These are phyloP conservation scores for Uronychia binucleata DNA, from an alignment of 73 alveolate genomes.

Conservation along the genomic window DNA sequence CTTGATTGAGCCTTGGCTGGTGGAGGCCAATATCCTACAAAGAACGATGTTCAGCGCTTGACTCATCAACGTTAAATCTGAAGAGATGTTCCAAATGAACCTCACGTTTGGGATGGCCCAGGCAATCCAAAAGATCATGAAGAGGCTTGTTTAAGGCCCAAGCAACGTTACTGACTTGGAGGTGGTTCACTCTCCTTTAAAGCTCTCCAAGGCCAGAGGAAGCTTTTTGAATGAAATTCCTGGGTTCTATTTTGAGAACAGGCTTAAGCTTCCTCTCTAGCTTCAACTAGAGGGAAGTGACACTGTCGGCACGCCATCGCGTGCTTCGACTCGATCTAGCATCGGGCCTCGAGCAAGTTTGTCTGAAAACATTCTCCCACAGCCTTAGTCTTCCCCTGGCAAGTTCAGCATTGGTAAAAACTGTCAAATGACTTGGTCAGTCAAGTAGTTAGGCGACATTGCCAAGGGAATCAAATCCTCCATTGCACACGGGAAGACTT, in stretches of 20 bases:
- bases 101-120: conserved; percentile 54
- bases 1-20: conserved; percentile 55
- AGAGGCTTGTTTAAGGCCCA: conserved; percentile 4
- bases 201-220: conserved; percentile 1
- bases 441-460: conserved; percentile 29
- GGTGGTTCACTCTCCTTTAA: conserved; percentile 8
- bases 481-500: conserved; percentile 31
- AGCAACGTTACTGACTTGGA: conserved; percentile 3
- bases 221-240: conserved; percentile 22
- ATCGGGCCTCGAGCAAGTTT: background rate
- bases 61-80: conserved; percentile 20
- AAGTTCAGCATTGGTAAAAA: background rate
- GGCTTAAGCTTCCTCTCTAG: background rate
- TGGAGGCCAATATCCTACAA: conserved; percentile 18
- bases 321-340: too few species aligned
- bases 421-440: too few species aligned
- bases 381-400: conserved; percentile 1
- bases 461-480: conserved; percentile 21
- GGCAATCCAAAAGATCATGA: conserved; percentile 28
- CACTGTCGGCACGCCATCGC: too few species aligned
- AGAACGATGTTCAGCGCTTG: conserved; percentile 30
- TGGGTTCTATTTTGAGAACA: conserved; percentile 17
- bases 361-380: conserved; percentile 26
- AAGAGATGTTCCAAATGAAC: conserved; percentile 43
- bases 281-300: conserved; percentile 27